Base-by-base conservation (phyloP, 345 rosid genomes). In the Syzygium aqueum region DNA sequence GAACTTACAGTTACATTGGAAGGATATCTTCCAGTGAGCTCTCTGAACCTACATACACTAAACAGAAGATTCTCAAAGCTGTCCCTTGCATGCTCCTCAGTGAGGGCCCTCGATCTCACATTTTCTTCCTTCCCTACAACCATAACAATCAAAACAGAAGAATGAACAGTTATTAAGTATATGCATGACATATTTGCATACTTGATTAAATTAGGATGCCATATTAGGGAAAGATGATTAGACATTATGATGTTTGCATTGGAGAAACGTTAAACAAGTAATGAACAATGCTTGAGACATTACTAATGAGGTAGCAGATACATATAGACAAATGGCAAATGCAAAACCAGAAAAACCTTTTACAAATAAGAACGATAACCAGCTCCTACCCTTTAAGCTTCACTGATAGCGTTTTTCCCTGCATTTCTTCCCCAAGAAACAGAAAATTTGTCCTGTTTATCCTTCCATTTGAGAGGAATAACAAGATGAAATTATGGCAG, bases 51-150 rank as follows among this genome's bases (percentile, higher is more conserved):
- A 88, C 99, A 97, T 1, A 97, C 92, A 43, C 97, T 97, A 78
- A 96, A 97, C 52, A 96, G 98, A 88, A 95, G 96, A 93, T 97
- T 97, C 93, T 97, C 99, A 90, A 96, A 95, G 93, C 99, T 97
- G 90, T 97, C 99, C 89, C 99, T 94, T 17, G 99, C 99, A 91
- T 97, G 96, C 88, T 97, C 99, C 92, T 97, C 99, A 28, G 99
- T 97, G 91, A 97, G 88, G 83, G 98, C 93, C 90, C 99, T 93
- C 90, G 91, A 90, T 90, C 93, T 92, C 88, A 97, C 98, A 28
- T 88, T 92, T 88, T 95, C 96, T 89, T 90, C 92, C 77, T 94
- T 95, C 53, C 96, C 99, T 97, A 87, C 90, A 89, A 82, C 87
- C 82, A 43, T 27, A 78, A 65, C 23, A 49, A 40, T 19, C 37